Evolutionary conservation across 78 protist genomes (phyloP).

Genomic region (Bodo saltans): DNA sequence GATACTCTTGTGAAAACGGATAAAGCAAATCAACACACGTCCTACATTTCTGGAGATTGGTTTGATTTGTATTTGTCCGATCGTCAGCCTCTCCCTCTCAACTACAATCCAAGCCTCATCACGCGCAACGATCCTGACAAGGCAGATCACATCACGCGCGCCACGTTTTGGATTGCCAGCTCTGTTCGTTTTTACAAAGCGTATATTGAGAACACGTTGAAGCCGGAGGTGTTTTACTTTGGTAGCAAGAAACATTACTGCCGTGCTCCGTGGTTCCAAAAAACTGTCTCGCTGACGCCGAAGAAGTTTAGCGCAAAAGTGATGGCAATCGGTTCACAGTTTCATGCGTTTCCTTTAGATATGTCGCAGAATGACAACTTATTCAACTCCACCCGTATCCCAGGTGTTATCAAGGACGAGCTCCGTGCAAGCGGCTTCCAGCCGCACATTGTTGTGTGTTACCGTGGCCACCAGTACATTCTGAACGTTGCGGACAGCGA

Average conservation of each 20-base stretch:
- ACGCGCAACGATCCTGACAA: constrained; percentile 4
- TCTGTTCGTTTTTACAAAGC: background rate
- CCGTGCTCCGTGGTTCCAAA: constrained; percentile 6
- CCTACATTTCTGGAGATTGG: constrained; percentile 45
- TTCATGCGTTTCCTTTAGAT: constrained; percentile 12
- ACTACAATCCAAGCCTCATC: constrained; percentile 36
- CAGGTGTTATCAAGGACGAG: background rate
- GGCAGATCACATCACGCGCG: constrained; percentile 9
- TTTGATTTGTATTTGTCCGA: constrained; percentile 40
- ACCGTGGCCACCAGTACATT: constrained; percentile 1
- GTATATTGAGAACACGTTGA: background rate
- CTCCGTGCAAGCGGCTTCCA: background rate
- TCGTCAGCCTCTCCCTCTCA: constrained; percentile 37
- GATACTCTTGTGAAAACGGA: constrained; percentile 1
- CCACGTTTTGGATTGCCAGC: constrained; percentile 12
- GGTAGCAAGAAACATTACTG: background rate
- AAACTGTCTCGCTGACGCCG: background rate
- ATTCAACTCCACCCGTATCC: constrained; percentile 23
- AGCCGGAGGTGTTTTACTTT: constrained; percentile 18
- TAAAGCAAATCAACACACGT: background rate
- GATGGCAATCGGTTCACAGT: background rate
- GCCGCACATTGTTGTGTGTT: constrained; percentile 18
- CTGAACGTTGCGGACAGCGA: background rate
- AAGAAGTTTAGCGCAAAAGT: background rate
- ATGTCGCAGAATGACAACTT: constrained; percentile 23